Conservation (phyloP, 345 rosid species). For the Bruguiera parviflora region DNA sequence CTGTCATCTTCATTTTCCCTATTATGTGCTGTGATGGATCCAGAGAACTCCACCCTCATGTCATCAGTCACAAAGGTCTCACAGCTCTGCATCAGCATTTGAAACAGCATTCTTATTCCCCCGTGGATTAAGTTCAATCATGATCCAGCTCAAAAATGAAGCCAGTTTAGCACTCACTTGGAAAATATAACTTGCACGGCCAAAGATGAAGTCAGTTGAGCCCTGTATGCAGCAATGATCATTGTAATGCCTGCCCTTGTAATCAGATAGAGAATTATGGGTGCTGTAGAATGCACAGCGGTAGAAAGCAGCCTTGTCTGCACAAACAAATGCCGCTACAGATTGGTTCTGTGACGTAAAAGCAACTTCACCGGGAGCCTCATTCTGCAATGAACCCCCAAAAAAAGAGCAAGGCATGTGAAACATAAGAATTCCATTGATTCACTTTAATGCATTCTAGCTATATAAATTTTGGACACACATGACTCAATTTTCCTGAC, state of each 20-base stretch:
- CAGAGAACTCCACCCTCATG: conserved; percentile 61
- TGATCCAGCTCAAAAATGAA: neutral
- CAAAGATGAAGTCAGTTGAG: conserved; percentile 86
- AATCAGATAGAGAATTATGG: conserved; percentile 82
- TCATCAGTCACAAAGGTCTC: conserved; percentile 76
- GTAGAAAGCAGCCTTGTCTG: conserved; percentile 74
- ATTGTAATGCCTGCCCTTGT: conserved; percentile 87
- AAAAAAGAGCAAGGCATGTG: neutral
- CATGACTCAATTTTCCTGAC: too few species aligned
- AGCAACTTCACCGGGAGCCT: conserved; percentile 51
- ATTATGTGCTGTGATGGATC: conserved; percentile 80
- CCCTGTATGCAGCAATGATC: conserved; percentile 78
- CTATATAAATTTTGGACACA: too few species aligned
- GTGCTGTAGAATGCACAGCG: conserved; percentile 80
- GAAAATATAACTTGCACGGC: conserved; percentile 74
- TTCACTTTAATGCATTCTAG: too few species aligned
- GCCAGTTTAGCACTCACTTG: conserved; percentile 32
- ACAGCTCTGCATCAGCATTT: conserved; percentile 46
- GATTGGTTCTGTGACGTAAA: conserved; percentile 60
- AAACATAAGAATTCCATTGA: too few species aligned
- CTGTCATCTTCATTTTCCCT: conserved; percentile 49
- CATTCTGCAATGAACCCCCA: neutral
- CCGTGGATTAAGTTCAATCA: neutral
- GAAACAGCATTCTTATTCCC: neutral
- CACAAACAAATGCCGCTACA: conserved; percentile 71